Evolutionary conservation across 2,329 filamentous ascomycete genomes (phyloP).

Genomic region (Gremmenia infestans): DNA sequence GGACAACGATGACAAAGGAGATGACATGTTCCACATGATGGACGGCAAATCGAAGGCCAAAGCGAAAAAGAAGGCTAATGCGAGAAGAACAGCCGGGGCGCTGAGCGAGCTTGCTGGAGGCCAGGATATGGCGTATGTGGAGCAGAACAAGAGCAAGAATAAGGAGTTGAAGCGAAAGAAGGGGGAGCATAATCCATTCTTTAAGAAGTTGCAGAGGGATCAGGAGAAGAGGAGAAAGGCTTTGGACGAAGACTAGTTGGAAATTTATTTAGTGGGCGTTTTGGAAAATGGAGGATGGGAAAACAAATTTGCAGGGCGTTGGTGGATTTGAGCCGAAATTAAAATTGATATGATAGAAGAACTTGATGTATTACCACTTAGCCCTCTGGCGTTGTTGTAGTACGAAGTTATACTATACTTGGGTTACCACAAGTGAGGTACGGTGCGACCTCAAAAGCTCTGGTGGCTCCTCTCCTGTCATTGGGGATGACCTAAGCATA

Average conservation of each 20-base stretch:
- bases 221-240: constrained; percentile 51
- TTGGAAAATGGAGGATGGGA: background rate
- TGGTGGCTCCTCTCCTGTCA: too few relatives aligned
- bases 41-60: constrained; percentile 38
- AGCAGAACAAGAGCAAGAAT: constrained; percentile 71
- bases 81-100: constrained; percentile 76
- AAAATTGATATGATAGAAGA: background rate
- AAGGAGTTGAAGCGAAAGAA: constrained; percentile 60
- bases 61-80: constrained; percentile 51
- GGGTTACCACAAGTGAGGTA: too few relatives aligned
- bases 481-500: too few relatives aligned
- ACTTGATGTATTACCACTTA: background rate
- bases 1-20: constrained; percentile 38
- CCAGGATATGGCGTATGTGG: constrained; percentile 94
- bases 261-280: background rate
- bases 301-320: background rate
- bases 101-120: constrained; percentile 84
- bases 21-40: constrained; percentile 58
- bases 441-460: too few relatives aligned
- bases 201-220: constrained; percentile 61
- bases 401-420: background rate
- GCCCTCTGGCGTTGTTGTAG: background rate
- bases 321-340: background rate
- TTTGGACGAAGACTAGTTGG: constrained; percentile 8
- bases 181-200: constrained; percentile 54